phyloP scores from a whole-genome alignment of 108 stramenopile species.

The Nannochloropsis oceanica region DNA sequence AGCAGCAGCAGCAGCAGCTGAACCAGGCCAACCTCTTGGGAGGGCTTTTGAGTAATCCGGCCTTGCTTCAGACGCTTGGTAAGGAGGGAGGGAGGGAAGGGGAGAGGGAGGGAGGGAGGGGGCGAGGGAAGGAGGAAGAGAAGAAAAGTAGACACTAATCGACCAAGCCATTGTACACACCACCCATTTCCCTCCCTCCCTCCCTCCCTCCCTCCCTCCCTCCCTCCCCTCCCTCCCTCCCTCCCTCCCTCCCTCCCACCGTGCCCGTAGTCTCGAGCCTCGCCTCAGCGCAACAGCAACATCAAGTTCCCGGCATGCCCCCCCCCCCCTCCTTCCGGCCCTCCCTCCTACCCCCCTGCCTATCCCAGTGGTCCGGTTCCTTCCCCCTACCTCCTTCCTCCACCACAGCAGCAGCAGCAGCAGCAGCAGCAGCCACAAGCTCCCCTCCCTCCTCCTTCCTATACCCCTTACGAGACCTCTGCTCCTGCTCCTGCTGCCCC shows the following conservation, averaged over 20 bases:
- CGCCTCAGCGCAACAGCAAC: background rate
- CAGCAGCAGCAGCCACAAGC: background rate
- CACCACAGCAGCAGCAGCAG: background rate
- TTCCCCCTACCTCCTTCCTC: background rate
- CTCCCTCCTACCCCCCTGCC: background rate
- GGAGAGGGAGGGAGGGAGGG: background rate
- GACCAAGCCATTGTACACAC: too few species aligned
- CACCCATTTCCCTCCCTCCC: background rate
- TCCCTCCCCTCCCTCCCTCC: background rate
- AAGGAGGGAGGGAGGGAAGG: background rate
- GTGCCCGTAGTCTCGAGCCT: background rate
- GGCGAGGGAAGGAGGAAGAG: background rate
- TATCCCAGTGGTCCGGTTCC: background rate
- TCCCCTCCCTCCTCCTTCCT: background rate
- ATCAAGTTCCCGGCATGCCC: background rate
- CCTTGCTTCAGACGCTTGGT: background rate
- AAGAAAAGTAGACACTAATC: too few species aligned
- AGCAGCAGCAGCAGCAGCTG: background rate
- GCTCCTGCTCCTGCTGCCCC: background rate
- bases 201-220: background rate
- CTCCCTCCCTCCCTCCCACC: background rate
- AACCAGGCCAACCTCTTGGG: background rate
- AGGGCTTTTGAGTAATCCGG: background rate
- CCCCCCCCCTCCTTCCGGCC: background rate
- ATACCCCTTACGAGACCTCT: background rate